These are phyloP conservation scores for Desmodesmus armatus DNA, from an alignment of 139 green algal genomes.

Conservation along the genomic window DNA sequence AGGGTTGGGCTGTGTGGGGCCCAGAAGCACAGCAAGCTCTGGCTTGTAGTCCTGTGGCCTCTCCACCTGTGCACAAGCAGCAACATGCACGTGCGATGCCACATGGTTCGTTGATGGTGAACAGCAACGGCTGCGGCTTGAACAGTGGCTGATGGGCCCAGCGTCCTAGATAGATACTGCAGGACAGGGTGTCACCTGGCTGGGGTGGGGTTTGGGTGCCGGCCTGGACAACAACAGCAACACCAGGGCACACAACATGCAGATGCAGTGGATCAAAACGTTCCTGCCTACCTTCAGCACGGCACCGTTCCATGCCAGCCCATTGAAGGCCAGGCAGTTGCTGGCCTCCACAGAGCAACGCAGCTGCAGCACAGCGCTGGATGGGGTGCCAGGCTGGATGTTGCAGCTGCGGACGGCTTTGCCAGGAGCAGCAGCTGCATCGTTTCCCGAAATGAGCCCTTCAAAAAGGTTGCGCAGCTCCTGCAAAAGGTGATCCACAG, in stretches of 20 bases:
- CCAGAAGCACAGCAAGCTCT: background rate
- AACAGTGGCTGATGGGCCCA: too few species aligned
- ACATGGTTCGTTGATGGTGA: too few species aligned
- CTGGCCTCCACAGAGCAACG: conserved; percentile 35
- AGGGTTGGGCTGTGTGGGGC: conserved; percentile 4
- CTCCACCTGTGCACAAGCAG: conserved; percentile 13
- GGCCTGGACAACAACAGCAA: too few species aligned
- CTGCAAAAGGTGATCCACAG: background rate
- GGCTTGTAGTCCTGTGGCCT: background rate
- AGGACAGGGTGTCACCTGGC: too few species aligned
- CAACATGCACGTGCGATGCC: too few species aligned
- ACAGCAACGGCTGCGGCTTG: too few species aligned
- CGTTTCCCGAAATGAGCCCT: background rate
- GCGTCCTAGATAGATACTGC: too few species aligned
- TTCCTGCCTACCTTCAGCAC: background rate
- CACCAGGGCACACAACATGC: background rate
- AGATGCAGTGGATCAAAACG: background rate
- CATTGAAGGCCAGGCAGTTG: conserved; percentile 36
- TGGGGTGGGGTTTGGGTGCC: too few species aligned
- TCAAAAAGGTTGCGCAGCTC: conserved; percentile 2
- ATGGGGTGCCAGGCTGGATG: background rate
- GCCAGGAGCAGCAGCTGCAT: conserved; percentile 18
- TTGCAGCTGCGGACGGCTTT: conserved; percentile 7
- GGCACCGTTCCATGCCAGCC: background rate
- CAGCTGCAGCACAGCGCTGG: conserved; percentile 20